These are phyloP conservation scores for Syzygium aromaticum DNA, from an alignment of 345 rosid genomes.

Conservation along the genomic window DNA sequence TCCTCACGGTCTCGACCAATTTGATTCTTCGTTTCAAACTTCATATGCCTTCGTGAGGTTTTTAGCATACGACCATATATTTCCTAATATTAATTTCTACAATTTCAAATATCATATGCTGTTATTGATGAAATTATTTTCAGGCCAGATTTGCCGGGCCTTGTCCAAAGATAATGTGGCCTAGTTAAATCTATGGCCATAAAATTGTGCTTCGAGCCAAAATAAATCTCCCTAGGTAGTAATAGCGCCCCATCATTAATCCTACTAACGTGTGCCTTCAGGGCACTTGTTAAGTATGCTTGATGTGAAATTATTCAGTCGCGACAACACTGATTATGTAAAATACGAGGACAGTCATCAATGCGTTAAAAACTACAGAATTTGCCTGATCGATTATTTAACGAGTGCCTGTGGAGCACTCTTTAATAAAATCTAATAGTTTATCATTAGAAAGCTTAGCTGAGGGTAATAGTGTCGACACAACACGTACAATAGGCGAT, in stretches of 20 bases:
- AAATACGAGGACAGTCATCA: background rate
- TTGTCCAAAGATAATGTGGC: background rate
- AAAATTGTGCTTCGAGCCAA: background rate
- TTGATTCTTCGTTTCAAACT: background rate
- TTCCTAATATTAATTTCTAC: background rate
- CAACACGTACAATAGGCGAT: background rate
- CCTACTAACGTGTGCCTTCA: background rate
- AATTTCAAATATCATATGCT: background rate
- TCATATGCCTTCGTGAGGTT: background rate
- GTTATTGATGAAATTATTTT: background rate
- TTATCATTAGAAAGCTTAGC: background rate
- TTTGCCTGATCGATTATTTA: background rate
- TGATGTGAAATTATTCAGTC: background rate
- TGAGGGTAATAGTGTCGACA: background rate
- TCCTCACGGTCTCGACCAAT: background rate
- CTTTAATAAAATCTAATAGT: background rate
- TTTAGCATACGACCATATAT: background rate
- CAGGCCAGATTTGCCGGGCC: background rate
- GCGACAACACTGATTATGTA: background rate
- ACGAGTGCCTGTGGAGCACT: background rate
- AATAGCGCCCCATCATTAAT: background rate
- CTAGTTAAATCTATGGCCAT: background rate
- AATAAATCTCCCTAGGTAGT: background rate
- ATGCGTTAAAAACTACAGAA: background rate
- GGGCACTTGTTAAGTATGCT: background rate